These are phyloP conservation scores for Botryotinia narcissicola DNA, from an alignment of 2,329 filamentous ascomycete species.

Conservation along the genomic window DNA sequence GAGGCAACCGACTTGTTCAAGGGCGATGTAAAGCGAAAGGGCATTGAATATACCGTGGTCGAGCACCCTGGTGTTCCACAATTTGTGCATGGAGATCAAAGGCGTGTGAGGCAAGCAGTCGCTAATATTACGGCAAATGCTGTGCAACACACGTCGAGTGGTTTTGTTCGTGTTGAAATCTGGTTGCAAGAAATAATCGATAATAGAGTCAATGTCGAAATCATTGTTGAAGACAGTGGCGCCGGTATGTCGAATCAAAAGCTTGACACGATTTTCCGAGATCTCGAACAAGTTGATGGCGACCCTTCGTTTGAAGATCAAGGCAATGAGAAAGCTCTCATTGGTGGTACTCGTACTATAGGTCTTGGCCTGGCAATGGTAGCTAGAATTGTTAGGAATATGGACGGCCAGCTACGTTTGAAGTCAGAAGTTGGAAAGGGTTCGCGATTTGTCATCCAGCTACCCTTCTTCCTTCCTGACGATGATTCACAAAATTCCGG, in stretches of 20 bases:
- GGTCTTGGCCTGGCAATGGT: conserved; percentile 86
- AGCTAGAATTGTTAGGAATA: conserved; percentile 81
- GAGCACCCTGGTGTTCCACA: conserved; percentile 67
- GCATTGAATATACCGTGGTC: conserved; percentile 65
- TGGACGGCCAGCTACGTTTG: conserved; percentile 82
- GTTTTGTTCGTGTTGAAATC: conserved; percentile 68
- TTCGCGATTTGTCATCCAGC: conserved; percentile 75
- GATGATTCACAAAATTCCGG: conserved; percentile 33
- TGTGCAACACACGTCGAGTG: conserved; percentile 69
- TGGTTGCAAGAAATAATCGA: conserved; percentile 57
- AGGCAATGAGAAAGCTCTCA: conserved; percentile 21
- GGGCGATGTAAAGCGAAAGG: conserved; percentile 73
- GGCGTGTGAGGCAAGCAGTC: conserved; percentile 77
- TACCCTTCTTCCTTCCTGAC: conserved; percentile 67
- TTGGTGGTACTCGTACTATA: conserved; percentile 51
- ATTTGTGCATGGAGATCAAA: conserved; percentile 73
- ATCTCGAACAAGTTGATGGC: conserved; percentile 56
- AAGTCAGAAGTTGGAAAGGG: conserved; percentile 82
- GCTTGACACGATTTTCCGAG: conserved; percentile 56
- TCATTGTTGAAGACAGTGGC: conserved; percentile 74
- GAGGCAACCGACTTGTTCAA: conserved; percentile 75
- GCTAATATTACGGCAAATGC: conserved; percentile 84
- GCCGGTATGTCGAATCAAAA: conserved; percentile 63
- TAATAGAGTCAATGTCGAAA: conserved; percentile 64
- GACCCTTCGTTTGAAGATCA: conserved; percentile 40